Percentiles rank a stretch among this genome's conserved stretches.
phyloP scores from a whole-genome alignment of 805 yeast genomes.

The Starmerella apis region DNA sequence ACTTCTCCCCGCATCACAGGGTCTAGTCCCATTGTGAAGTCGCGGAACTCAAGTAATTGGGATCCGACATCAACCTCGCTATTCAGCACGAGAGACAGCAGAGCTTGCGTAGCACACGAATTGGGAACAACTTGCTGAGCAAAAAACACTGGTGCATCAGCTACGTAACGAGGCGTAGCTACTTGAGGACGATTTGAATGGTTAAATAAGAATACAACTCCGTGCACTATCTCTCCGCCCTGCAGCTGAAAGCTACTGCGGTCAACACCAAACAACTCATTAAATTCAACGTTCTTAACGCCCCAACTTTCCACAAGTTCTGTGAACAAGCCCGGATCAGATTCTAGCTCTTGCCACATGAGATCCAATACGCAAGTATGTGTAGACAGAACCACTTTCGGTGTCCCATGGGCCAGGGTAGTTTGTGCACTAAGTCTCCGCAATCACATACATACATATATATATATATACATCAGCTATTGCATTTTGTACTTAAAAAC shows the following conservation, averaged over 20 bases:
- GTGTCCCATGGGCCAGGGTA: background rate
- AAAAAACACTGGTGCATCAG: slow-evolving; percentile 38
- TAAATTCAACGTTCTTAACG: slow-evolving; percentile 45
- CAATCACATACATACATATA: too few species aligned
- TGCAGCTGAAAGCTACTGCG: slow-evolving; percentile 27
- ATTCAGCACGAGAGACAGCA: slow-evolving; percentile 46
- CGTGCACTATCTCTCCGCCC: slow-evolving; percentile 38
- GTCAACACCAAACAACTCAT: slow-evolving; percentile 48
- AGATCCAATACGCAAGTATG: too few species aligned
- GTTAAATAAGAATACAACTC: slow-evolving; percentile 54
- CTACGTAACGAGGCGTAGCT: slow-evolving; percentile 19
- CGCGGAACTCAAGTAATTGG: slow-evolving; percentile 39
- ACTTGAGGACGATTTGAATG: slow-evolving; percentile 37
- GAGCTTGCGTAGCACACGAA: slow-evolving; percentile 69
- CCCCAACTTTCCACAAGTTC: slow-evolving; percentile 49
- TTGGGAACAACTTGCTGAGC: slow-evolving; percentile 56
- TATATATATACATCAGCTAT: too few species aligned
- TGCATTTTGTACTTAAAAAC: too few species aligned
- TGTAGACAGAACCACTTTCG: background rate
- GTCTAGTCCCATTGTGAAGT: slow-evolving; percentile 46
- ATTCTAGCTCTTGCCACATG: slow-evolving; percentile 22
- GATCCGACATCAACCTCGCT: slow-evolving; percentile 41
- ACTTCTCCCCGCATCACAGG: slow-evolving; percentile 51
- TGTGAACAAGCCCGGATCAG: slow-evolving; percentile 46
- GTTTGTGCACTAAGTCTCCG: too few species aligned